These are phyloP conservation scores for Umbellularia californica DNA, from an alignment of 164 flowering plant genomes.

Conservation along the genomic window DNA sequence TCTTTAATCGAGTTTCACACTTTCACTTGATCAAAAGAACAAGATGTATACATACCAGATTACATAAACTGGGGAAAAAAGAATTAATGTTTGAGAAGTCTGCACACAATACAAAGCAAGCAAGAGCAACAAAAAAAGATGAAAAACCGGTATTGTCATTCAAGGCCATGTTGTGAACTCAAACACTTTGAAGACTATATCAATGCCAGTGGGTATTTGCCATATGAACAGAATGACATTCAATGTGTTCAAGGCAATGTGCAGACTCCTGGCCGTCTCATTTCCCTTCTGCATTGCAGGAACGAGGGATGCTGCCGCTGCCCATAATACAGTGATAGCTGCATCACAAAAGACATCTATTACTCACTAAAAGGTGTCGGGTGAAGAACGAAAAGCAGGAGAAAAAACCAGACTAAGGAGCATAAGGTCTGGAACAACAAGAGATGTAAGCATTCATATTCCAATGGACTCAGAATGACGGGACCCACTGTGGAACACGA, in stretches of 20 bases:
- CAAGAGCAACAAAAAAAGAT: neutral
- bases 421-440: too few species aligned
- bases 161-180: constrained; percentile 93
- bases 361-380: neutral
- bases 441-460: too few species aligned
- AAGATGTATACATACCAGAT: neutral
- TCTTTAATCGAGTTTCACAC: neutral
- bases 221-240: constrained; percentile 73
- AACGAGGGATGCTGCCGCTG: constrained; percentile 90
- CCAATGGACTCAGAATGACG: too few species aligned
- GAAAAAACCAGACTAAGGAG: neutral
- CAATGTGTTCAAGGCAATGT: constrained; percentile 68
- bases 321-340: constrained; percentile 95
- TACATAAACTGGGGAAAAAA: neutral
- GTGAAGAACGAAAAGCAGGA: neutral
- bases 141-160: neutral
- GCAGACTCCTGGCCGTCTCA: constrained; percentile 89
- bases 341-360: constrained; percentile 13
- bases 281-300: constrained; percentile 94
- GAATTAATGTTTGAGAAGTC: neutral
- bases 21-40: neutral
- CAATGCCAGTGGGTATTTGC: constrained; percentile 92
- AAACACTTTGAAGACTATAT: constrained; percentile 76
- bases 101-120: neutral
- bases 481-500: too few species aligned